Evolutionary conservation across 371 early-diverging fungal species (phyloP).

Genomic region (Basidiobolus meristosporus): DNA sequence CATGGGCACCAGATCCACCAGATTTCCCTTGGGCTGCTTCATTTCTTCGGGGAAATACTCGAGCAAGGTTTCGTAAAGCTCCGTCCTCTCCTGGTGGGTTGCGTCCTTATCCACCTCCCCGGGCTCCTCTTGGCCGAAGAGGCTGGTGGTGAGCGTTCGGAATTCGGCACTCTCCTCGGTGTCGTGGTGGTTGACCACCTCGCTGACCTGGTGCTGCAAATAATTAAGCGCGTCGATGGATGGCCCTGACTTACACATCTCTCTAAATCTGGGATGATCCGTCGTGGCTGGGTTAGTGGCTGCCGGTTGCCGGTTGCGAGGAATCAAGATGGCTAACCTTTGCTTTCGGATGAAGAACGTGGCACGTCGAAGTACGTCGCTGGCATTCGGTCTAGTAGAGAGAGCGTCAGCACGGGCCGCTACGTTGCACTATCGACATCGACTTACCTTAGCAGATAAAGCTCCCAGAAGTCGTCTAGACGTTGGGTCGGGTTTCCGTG

Average conservation of each 20-base stretch:
- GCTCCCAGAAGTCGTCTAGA: conserved; percentile 74
- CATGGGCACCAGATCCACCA: conserved; percentile 49
- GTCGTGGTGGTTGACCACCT: conserved; percentile 43
- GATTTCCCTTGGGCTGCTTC: conserved; percentile 57
- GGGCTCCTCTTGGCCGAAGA: conserved; percentile 14
- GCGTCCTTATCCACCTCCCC: conserved; percentile 2
- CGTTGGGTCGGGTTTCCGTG: conserved; percentile 22
- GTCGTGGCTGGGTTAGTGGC: no score
- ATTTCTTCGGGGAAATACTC: conserved; percentile 57
- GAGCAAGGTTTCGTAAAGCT: conserved; percentile 46
- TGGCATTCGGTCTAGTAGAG: conserved; percentile 39
- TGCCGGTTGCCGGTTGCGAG: not conserved
- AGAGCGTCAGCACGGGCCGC: no score
- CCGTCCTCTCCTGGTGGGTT: conserved; percentile 2
- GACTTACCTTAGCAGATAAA: conserved; percentile 36
- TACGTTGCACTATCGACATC: no score
- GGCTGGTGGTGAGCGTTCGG: conserved; percentile 27
- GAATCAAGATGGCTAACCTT: conserved; percentile 8
- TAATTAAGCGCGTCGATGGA: conserved; percentile 39
- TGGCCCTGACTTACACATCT: conserved; percentile 4
- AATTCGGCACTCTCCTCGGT: conserved; percentile 39
- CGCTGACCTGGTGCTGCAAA: conserved; percentile 35
- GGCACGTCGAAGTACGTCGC: conserved; percentile 32
- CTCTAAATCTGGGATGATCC: conserved; percentile 2
- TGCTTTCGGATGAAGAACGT: conserved; percentile 43